A percentile compares a stretch with the other conserved stretches of the same genome.
phyloP scores from a whole-genome alignment of 371 early-diverging fungal genomes.

The Blakeslea trispora region DNA sequence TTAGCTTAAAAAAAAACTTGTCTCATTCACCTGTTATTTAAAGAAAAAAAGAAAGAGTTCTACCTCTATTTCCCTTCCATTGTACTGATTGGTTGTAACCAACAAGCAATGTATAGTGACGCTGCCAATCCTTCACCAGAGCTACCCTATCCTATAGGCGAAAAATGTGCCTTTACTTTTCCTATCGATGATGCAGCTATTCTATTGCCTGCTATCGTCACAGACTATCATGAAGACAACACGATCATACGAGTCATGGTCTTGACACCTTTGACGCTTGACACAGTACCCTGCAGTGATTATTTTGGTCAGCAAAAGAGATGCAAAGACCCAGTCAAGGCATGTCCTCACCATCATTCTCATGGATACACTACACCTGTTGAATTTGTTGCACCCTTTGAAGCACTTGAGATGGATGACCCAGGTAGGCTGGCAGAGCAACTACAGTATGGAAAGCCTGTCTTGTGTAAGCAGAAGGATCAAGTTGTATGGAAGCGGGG shows the following conservation, averaged over 20 bases:
- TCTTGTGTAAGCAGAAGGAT: conserved; percentile 21
- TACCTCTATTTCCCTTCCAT: too few species aligned
- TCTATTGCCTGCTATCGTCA: conserved; percentile 8
- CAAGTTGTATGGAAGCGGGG: conserved; percentile 16
- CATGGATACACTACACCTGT: conserved; percentile 25
- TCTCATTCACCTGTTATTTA: too few species aligned
- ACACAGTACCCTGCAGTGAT: conserved; percentile 24
- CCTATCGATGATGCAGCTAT: background rate
- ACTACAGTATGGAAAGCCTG: conserved; percentile 14
- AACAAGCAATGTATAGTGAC: background rate
- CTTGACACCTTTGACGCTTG: conserved; percentile 23
- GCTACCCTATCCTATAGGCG: background rate
- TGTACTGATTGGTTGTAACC: too few species aligned
- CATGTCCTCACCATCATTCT: conserved; percentile 14
- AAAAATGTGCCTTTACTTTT: conserved; percentile 16
- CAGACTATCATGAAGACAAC: background rate
- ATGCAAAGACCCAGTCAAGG: background rate
- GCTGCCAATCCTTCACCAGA: background rate
- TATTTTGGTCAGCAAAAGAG: conserved; percentile 7
- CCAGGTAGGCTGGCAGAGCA: background rate
- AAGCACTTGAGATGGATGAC: conserved; percentile 17
- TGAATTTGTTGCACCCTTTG: conserved; percentile 17
- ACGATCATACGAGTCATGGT: conserved; percentile 18
- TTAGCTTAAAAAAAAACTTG: too few species aligned
- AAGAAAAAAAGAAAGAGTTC: too few species aligned